Evolutionary conservation across 2,329 filamentous ascomycete genomes (phyloP), one percentile per base, ranked within the genome.

Genomic region (Aspergillus clavatus): DNA sequence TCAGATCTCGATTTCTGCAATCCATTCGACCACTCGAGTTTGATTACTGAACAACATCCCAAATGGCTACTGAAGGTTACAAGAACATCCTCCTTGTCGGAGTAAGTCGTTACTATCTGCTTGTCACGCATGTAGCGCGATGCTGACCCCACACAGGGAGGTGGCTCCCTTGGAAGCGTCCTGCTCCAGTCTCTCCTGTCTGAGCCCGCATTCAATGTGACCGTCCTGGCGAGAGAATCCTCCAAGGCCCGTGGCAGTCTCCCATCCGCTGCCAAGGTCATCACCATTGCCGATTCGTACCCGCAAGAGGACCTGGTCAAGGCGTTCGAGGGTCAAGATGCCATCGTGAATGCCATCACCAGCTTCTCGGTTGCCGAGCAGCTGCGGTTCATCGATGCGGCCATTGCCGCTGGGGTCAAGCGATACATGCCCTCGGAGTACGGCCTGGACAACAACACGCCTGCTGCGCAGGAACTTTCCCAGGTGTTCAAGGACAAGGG

Each of bases 261-360:
- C 7, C 41, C 41, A 2, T 29, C 41, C 2, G 28, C 22, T 2
- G 41, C 41, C 11, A 27, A 7, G 4, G 24, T 43, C 11, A 38
- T 43, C 16, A 38, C 31, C 11, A 43, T 43, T 22, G 31, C 33
- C 22, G 43, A 40, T 14, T 26, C 37, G 7, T 45, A 45, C 24
- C 43, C 37, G 3, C 5, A 18, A 7, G 28, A 36, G 10, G 27
- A 40, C 16, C 38, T 45, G 8, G 22, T 40, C 27, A 57, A 26
- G 3, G 53, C 53, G 14, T 55, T 53, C 44, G 12, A 36, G 8
- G 53, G 45, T 8, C 51, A 55, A 29, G 53, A 55, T 19, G 48
- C 47, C 5, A 38, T 55, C 8, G 45, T 55, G 14, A 48, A 46
- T 8, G 41, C 45, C 7, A 49, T 52, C 29, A 47, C 40, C 8